Conservation (phyloP, 441 rosid genomes). For the California macrophylla region DNA sequence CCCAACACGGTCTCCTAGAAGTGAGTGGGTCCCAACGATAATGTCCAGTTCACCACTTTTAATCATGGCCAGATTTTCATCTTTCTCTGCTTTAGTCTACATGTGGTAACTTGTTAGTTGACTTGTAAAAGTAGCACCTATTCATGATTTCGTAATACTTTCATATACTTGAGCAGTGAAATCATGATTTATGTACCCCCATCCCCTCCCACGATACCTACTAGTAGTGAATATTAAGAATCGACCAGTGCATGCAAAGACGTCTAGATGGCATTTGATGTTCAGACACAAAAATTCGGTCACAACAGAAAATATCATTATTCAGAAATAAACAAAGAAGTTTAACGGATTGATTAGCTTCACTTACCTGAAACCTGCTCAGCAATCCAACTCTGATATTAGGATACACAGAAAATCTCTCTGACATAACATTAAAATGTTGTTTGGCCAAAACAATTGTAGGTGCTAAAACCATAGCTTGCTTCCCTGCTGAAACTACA, state of each 20-base stretch:
- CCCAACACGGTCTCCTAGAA: conserved; percentile 87
- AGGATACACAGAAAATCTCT: conserved; percentile 58
- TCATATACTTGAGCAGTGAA: conserved; percentile 10
- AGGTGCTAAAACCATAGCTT: conserved; percentile 95
- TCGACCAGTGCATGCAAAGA: background rate
- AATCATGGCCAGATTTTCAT: conserved; percentile 58
- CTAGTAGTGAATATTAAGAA: too few species aligned
- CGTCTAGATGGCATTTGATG: background rate
- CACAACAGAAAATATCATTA: background rate
- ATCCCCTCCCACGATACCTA: too few species aligned
- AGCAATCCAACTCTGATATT: conserved; percentile 67
- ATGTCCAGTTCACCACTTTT: conserved; percentile 67
- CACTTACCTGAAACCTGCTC: conserved; percentile 84
- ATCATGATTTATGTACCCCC: background rate
- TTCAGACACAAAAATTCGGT: background rate
- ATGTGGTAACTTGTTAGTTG: conserved; percentile 22
- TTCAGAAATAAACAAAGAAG: conserved; percentile 8
- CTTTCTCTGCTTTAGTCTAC: conserved; percentile 85
- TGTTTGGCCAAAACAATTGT: conserved; percentile 92
- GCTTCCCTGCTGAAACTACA: conserved; percentile 78
- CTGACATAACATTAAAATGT: conserved; percentile 78
- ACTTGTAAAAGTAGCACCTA: conserved; percentile 10
- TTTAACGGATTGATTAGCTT: conserved; percentile 12
- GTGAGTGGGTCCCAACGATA: conserved; percentile 92
- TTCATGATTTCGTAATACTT: conserved; percentile 12